phyloP scores from a whole-genome alignment of 2,329 filamentous ascomycete genomes.

The Rutstroemia sp. region DNA sequence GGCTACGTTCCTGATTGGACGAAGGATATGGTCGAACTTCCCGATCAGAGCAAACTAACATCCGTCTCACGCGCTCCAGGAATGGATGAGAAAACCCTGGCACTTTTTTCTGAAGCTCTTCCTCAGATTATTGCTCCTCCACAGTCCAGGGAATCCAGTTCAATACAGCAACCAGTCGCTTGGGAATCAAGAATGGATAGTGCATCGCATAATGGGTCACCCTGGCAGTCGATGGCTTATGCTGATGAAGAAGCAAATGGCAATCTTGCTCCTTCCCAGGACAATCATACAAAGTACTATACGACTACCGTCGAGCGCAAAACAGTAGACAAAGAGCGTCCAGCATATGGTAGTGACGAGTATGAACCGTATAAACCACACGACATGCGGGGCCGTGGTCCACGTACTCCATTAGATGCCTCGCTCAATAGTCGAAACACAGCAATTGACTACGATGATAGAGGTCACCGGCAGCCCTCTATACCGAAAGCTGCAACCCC shows the following conservation, averaged over 20 bases:
- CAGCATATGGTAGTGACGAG: conserved; percentile 16
- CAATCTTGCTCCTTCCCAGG: conserved; percentile 24
- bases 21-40: conserved; percentile 53
- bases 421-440: neutral
- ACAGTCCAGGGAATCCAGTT: neutral
- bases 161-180: neutral
- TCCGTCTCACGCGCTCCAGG: conserved; percentile 43
- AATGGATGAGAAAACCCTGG: conserved; percentile 49
- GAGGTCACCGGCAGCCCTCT: neutral
- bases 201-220: neutral
- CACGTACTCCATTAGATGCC: neutral
- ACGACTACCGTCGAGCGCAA: conserved; percentile 8
- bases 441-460: neutral
- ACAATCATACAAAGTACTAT: conserved; percentile 29
- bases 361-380: conserved; percentile 23
- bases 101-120: conserved; percentile 43
- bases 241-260: conserved; percentile 10
- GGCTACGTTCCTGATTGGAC: conserved; percentile 44
- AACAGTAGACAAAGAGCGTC: conserved; percentile 11
- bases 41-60: conserved; percentile 41
- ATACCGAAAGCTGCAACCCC: neutral
- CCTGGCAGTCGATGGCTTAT: conserved; percentile 1
- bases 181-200: conserved; percentile 3
- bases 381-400: conserved; percentile 12
- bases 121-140: conserved; percentile 33